Conservation (phyloP, 2,329 filamentous ascomycete species). For the Alternaria hordeiaustralica region DNA sequence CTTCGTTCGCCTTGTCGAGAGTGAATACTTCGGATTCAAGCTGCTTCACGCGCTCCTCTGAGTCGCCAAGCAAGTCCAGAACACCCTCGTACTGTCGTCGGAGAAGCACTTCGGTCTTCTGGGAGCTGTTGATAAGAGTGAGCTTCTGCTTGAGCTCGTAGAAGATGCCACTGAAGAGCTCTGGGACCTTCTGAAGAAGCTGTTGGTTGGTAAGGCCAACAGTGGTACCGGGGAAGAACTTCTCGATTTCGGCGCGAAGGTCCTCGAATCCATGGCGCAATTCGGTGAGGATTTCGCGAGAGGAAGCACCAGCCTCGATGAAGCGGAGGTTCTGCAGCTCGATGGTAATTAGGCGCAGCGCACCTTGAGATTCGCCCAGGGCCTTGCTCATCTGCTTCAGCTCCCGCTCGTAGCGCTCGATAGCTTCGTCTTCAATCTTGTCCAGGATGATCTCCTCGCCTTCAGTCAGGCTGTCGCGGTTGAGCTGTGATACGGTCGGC, state of each 20-base stretch:
- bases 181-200: conserved; percentile 47
- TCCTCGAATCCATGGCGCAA: conserved; percentile 52
- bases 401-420: conserved; percentile 48
- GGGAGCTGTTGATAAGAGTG: conserved; percentile 34
- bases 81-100: conserved; percentile 42
- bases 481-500: conserved; percentile 31
- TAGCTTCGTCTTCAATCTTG: conserved; percentile 45
- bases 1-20: conserved; percentile 47
- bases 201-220: conserved; percentile 48
- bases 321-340: conserved; percentile 54
- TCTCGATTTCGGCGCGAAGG: conserved; percentile 50
- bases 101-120: conserved; percentile 48
- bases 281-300: conserved; percentile 46
- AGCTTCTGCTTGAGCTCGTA: conserved; percentile 43
- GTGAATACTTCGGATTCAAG: conserved; percentile 47
- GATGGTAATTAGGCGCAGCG: conserved; percentile 52
- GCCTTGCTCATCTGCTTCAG: conserved; percentile 48
- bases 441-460: conserved; percentile 28
- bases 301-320: conserved; percentile 39
- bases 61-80: conserved; percentile 37
- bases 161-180: conserved; percentile 49
- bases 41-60: conserved; percentile 43
- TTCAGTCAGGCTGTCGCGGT: conserved; percentile 34
- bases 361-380: conserved; percentile 49
- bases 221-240: conserved; percentile 49